Evolutionary conservation across 139 green algal species (phyloP), one percentile per base, ranked within the genome.

Genomic region (Chlamydomonas applanata): DNA sequence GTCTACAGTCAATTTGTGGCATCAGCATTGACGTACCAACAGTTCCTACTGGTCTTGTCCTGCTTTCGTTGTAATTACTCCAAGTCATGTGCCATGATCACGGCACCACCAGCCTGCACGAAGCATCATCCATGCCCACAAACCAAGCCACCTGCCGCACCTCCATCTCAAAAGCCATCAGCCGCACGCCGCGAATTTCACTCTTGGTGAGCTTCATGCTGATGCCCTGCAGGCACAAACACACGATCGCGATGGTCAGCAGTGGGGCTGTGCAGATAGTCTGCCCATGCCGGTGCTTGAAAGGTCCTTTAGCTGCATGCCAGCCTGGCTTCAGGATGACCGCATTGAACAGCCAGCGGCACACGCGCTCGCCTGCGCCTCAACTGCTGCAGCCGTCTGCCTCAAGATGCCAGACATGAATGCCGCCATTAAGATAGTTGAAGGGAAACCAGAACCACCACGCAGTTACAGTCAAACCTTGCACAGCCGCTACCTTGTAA

Each of bases 161-260:
- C 63, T 74, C 53, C 76, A 82, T 82, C 29, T 82, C 76, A 71
- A 82, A 82, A 0, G 69, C 27, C 22, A 82, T 63, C 25, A 82
- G 44, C 33, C 75, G 46, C 22, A 75, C 69, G 32, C 76, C 69
- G 35, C 63, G 69, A 30, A 82, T 78, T 22, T 66, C 44, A 16
- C 36, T 68, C 54, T 75, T 64, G 2, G 64, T 75, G 2, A 82
- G 64, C 29, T 66, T 34, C 54, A 82, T 35, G 16, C 30, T 53
- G 56, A 82, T 78, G 56, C 77, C 77, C 3, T 68, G 45, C 11
- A 11, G n/a, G n/a, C n/a, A n/a, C n/a, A n/a, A n/a, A n/a, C n/a
- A n/a, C n/a, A n/a, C n/a, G n/a, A n/a, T n/a, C n/a, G n/a, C n/a
- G n/a, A n/a, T n/a, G n/a, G n/a, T n/a, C n/a, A n/a, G n/a, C n/a